These are phyloP conservation scores for Hypoxylon sp. DNA, from an alignment of 2,329 filamentous ascomycete genomes.

Conservation along the genomic window DNA sequence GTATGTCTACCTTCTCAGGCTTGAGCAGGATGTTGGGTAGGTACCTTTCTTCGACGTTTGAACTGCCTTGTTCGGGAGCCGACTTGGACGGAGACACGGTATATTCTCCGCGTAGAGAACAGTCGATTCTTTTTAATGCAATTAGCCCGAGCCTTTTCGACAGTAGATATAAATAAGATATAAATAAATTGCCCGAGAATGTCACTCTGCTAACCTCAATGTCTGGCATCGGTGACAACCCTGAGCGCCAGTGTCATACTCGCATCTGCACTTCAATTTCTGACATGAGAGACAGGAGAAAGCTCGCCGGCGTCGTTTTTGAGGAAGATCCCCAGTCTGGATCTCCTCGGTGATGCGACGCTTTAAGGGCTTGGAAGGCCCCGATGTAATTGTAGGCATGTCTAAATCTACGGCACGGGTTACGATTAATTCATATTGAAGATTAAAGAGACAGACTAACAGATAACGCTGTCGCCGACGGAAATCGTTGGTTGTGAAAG, in stretches of 20 bases:
- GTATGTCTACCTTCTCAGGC: neutral
- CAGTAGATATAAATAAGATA: too few species aligned
- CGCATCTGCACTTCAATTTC: conserved; percentile 52
- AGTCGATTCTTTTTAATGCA: conserved; percentile 47
- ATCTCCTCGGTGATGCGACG: conserved; percentile 34
- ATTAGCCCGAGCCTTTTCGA: conserved; percentile 10
- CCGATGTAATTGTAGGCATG: conserved; percentile 10
- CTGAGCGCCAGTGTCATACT: conserved; percentile 49
- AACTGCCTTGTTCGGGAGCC: conserved; percentile 17
- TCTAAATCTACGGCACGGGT: neutral
- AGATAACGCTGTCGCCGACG: conserved; percentile 35
- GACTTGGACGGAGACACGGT: conserved; percentile 24
- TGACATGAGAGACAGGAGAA: conserved; percentile 53
- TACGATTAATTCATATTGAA: conserved; percentile 4
- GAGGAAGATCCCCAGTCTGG: conserved; percentile 25
- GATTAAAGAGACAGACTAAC: neutral
- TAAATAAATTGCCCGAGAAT: neutral
- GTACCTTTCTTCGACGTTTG: conserved; percentile 51
- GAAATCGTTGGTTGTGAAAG: conserved; percentile 43
- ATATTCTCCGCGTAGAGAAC: conserved; percentile 48
- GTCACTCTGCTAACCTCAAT: conserved; percentile 46
- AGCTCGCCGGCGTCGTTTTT: conserved; percentile 50
- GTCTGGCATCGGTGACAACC: conserved; percentile 53
- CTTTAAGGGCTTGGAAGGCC: conserved; percentile 34
- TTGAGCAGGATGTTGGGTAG: neutral